phyloP scores from a whole-genome alignment of 345 rosid genomes.

The Citrus hindsii region DNA sequence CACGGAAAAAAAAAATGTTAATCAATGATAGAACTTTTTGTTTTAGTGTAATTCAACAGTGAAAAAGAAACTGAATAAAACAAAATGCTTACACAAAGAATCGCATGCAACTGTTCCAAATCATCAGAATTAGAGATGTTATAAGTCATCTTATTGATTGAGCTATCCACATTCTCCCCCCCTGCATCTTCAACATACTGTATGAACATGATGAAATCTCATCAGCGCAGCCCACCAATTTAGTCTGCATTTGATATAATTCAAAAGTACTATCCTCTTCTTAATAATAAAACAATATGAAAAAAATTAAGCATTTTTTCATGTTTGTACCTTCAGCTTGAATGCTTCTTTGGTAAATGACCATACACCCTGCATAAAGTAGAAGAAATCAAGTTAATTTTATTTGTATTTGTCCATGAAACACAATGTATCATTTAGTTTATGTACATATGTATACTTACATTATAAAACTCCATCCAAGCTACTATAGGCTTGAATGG shows the following conservation, averaged over 20 bases:
- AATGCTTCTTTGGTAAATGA: slow-evolving; percentile 63
- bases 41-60: not conserved
- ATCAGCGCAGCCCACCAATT: not conserved
- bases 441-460: slow-evolving; percentile 7
- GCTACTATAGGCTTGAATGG: slow-evolving; percentile 76
- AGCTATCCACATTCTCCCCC: slow-evolving; percentile 80
- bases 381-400: not conserved
- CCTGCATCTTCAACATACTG: slow-evolving; percentile 91
- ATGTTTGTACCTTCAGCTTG: slow-evolving; percentile 58
- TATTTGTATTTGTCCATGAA: not conserved
- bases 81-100: slow-evolving; percentile 67
- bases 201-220: not conserved
- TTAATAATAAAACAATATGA: not conserved
- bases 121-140: slow-evolving; percentile 80
- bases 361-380: slow-evolving; percentile 56
- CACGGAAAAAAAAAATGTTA: too few relatives aligned
- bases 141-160: slow-evolving; percentile 69
- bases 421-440: too few relatives aligned
- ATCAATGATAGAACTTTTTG: not conserved
- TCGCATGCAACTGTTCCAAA: slow-evolving; percentile 82
- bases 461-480: slow-evolving; percentile 70
- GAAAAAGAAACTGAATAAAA: not conserved
- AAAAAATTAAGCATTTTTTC: not conserved
- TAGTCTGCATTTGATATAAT: too few relatives aligned
- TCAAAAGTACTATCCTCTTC: not conserved